Percentiles rank a stretch among this genome's conserved stretches.
phyloP scores from a whole-genome alignment of 1,284 basidiomycete genomes.

The Amylostereum areolatum region DNA sequence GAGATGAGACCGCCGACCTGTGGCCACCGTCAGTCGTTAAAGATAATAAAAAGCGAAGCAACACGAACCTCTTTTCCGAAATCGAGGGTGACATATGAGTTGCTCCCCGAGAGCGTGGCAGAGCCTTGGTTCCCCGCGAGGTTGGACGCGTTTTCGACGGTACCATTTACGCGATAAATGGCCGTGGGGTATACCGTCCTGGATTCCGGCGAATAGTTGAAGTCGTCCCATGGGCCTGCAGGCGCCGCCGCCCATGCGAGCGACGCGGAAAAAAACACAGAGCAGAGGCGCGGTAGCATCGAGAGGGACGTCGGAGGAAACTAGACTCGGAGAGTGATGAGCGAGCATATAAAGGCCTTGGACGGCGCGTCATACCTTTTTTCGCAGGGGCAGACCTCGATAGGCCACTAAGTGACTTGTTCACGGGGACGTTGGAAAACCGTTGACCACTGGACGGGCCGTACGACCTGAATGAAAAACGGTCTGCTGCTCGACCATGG shows the following conservation, averaged over 20 bases:
- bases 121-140: conserved; percentile 21
- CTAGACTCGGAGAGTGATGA: no score
- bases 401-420: no score
- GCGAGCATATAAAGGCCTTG: no score
- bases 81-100: conserved; percentile 38
- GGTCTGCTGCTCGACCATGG: no score
- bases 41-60: not conserved
- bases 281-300: no score
- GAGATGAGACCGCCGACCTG: conserved; percentile 43
- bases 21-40: not conserved
- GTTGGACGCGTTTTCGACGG: conserved; percentile 24
- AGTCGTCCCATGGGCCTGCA: conserved; percentile 39
- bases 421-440: no score
- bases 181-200: conserved; percentile 30
- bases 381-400: no score
- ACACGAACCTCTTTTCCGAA: conserved; percentile 38
- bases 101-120: conserved; percentile 28
- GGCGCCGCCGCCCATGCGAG: conserved; percentile 21
- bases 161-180: conserved; percentile 27
- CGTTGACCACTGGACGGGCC: no score
- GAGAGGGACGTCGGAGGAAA: no score
- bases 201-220: conserved; percentile 39
- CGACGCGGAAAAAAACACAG: no score
- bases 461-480: no score
- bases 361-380: no score